Evolutionary conservation across 345 rosid species (phyloP).

Genomic region (Physaria fendleri): DNA sequence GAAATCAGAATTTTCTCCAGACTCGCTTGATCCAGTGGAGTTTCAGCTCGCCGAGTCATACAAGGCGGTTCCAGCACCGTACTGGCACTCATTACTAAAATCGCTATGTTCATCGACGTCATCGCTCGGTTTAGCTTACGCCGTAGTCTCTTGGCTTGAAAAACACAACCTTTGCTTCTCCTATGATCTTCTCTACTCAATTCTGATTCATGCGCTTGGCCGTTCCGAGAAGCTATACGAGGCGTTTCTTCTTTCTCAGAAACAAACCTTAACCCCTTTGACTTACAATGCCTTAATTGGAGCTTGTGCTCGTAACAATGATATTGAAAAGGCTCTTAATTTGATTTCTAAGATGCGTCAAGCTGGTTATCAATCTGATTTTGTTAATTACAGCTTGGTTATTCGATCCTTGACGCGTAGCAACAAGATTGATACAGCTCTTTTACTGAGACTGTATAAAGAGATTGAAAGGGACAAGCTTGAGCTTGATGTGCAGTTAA

Average conservation of each 20-base stretch:
- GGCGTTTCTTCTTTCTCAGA: conserved; percentile 80
- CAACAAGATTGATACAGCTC: conserved; percentile 57
- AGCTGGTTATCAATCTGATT: conserved; percentile 84
- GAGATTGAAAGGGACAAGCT: conserved; percentile 70
- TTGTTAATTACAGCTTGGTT: conserved; percentile 76
- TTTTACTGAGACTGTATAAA: conserved; percentile 55
- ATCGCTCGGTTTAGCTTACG: conserved; percentile 60
- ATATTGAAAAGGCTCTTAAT: conserved; percentile 76
- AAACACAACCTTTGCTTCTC: conserved; percentile 92
- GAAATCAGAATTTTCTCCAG: conserved; percentile 30
- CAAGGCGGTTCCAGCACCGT: conserved; percentile 78
- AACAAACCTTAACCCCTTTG: conserved; percentile 64
- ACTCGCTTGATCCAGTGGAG: conserved; percentile 51
- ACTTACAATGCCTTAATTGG: conserved; percentile 90
- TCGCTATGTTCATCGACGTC: conserved; percentile 49
- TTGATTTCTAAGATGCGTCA: conserved; percentile 80
- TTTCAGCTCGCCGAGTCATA: conserved; percentile 72
- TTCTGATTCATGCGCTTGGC: conserved; percentile 90
- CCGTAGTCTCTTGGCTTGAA: conserved; percentile 82
- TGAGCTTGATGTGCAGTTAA: conserved; percentile 72
- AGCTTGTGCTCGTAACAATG: conserved; percentile 83
- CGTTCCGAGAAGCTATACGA: conserved; percentile 93
- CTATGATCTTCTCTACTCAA: conserved; percentile 86
- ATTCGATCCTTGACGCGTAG: conserved; percentile 61
- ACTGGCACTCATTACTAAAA: conserved; percentile 84